Evolutionary conservation across 2,329 filamentous ascomycete species (phyloP), one percentile per base, ranked within the genome.

Genomic region (Fusarium lyarnte): DNA sequence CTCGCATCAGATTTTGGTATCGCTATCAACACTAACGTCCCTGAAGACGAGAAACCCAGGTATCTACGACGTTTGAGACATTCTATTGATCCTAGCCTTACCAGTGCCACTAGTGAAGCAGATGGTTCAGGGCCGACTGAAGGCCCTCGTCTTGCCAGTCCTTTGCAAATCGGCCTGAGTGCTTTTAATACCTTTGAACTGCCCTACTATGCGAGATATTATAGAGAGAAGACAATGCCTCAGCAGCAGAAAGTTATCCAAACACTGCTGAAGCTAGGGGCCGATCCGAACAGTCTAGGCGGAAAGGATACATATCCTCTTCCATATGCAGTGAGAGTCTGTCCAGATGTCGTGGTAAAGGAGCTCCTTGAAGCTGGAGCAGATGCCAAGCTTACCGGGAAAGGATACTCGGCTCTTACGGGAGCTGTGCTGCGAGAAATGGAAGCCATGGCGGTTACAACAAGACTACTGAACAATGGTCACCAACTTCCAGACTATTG

Each of bases 341-440:
- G 69, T 9, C 35, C 61, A 13, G 45, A 33, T 51, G 3, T 8
- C 0, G 47, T 58, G 4, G 29, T 63, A 6, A 55, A 52, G 3
- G 42, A 45, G 39, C 49, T 71, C 16, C 54, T 66, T 19, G 61
- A 59, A 25, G 69, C 57, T 25, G 62, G 66, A 12, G 61, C 39
- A 29, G 47, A 71, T 49, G 38, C 57, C 25, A 63, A 57, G 5
- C n/a, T 47, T 3, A 9, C 33, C 7, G 23, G n/a, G 2, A 9
- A 35, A 11, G 52, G 39, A 12, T 43, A 36, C 13, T 23, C 53
- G 4, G 36, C 46, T 25, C 23, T 59, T 4, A 19, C 17, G 14
- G 13, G 29, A 6, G 13, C 45, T 19, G 17, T 41, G 10, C 17
- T 27, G 21, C 42, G 57, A 42, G 57, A 59, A 39, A 54, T 41